phyloP scores from a whole-genome alignment of 169 alveolate genomes.

The Plasmodium malariae region DNA sequence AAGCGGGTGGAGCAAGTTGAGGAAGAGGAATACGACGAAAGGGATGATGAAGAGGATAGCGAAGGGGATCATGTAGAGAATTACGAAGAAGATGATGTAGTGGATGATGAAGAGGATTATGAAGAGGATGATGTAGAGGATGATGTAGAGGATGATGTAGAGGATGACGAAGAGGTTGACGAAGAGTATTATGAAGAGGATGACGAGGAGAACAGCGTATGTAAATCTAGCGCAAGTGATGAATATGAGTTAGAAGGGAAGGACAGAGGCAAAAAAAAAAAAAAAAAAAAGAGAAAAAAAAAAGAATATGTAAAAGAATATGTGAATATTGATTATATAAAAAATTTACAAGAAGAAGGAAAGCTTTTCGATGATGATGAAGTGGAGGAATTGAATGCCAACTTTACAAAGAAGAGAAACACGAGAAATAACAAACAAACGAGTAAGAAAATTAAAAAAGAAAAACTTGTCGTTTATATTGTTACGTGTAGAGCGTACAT shows the following conservation, averaged over 20 bases:
- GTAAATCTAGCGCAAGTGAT: too few species aligned
- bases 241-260: background rate
- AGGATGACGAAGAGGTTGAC: background rate
- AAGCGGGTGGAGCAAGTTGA: background rate
- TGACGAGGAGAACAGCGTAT: background rate
- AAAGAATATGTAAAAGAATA: constrained; percentile 26
- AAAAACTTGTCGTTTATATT: too few species aligned
- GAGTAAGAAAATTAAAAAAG: constrained; percentile 13
- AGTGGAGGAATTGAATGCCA: constrained; percentile 40
- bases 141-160: constrained; percentile 26
- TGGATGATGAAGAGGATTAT: constrained; percentile 30
- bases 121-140: background rate
- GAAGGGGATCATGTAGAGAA: background rate
- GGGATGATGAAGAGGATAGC: background rate
- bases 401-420: constrained; percentile 19
- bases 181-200: constrained; percentile 18
- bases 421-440: constrained; percentile 7
- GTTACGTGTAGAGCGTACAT: too few species aligned
- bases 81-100: constrained; percentile 26
- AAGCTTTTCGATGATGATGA: constrained; percentile 50
- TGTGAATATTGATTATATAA: constrained; percentile 59
- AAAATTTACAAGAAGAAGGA: constrained; percentile 52
- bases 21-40: background rate
- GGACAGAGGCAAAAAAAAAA: constrained; percentile 2
- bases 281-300: constrained; percentile 11